phyloP scores from a whole-genome alignment of 176 grass and related monocot species.

The Aegilops umbellulata region DNA sequence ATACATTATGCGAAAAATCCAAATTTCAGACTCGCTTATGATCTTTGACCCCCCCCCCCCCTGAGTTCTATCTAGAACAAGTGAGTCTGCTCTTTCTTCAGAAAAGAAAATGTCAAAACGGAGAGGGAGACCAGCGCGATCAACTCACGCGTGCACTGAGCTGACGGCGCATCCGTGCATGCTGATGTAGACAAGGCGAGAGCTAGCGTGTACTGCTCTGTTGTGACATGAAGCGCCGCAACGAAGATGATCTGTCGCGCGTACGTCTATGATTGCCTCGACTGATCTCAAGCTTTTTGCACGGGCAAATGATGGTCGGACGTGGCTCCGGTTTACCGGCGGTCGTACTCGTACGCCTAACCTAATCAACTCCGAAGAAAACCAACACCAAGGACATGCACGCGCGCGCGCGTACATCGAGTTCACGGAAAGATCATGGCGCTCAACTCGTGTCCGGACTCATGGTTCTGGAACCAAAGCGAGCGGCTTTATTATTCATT shows the following conservation, averaged over 20 bases:
- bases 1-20: not conserved
- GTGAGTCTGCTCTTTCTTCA: not conserved
- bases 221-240: no score
- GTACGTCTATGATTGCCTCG: not conserved
- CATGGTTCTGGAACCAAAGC: conserved; percentile 13
- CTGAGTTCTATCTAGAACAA: not conserved
- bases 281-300: not conserved
- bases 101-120: not conserved
- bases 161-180: not conserved
- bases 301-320: conserved; percentile 24
- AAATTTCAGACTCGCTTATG: not conserved
- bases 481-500: not conserved
- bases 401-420: not conserved
- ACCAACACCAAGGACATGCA: not conserved
- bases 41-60: not conserved
- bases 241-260: no score
- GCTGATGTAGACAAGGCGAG: not conserved
- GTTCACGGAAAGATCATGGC: not conserved
- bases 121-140: not conserved
- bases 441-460: not conserved
- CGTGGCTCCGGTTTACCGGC: not conserved
- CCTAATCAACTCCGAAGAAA: not conserved
- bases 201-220: no score
- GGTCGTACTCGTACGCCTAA: conserved; percentile 40
- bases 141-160: not conserved